A percentile compares a stretch with the other conserved stretches of the same genome.
Conservation (phyloP, 2,329 filamentous ascomycete genomes). For the Aspergillus aculeatinus region DNA sequence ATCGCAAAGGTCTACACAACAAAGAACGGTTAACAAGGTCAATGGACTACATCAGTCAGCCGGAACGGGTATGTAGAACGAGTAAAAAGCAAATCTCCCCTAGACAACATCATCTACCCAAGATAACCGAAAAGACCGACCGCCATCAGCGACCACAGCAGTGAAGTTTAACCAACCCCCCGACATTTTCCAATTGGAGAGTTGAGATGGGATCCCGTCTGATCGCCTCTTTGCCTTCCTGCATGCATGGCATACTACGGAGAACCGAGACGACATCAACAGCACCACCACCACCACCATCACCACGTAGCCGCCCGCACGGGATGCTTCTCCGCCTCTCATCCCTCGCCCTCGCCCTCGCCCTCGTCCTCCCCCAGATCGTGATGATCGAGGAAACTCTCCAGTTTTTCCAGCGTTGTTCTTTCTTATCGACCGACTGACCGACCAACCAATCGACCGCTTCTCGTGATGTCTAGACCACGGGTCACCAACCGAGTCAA, state of each 20-base stretch:
- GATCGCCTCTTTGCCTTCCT: slow-evolving; percentile 3
- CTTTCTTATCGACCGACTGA: not conserved
- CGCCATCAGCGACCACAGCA: too few relatives aligned
- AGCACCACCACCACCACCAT: not conserved
- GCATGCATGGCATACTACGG: slow-evolving; percentile 12
- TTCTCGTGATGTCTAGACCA: not conserved
- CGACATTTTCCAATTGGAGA: too few relatives aligned
- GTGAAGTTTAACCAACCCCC: too few relatives aligned
- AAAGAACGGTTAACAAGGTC: too few relatives aligned
- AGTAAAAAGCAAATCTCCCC: too few relatives aligned
- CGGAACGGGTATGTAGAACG: too few relatives aligned
- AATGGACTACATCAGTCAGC: too few relatives aligned
- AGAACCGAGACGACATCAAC: not conserved
- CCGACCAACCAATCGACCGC: not conserved
- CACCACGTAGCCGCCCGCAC: slow-evolving; percentile 2
- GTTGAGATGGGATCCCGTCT: too few relatives aligned
- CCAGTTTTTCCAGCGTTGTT: not conserved
- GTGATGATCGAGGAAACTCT: not conserved
- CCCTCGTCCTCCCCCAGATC: not conserved
- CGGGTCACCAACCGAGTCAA: not conserved
- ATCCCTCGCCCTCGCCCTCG: not conserved
- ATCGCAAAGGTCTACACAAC: too few relatives aligned
- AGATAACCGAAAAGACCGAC: too few relatives aligned
- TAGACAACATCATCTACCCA: too few relatives aligned
- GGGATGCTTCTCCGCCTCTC: not conserved